Percentiles rank a stretch among this genome's conserved stretches.
These are phyloP conservation scores for Cordyceps javanica DNA, from an alignment of 2,329 filamentous ascomycete species.

Conservation along the genomic window DNA sequence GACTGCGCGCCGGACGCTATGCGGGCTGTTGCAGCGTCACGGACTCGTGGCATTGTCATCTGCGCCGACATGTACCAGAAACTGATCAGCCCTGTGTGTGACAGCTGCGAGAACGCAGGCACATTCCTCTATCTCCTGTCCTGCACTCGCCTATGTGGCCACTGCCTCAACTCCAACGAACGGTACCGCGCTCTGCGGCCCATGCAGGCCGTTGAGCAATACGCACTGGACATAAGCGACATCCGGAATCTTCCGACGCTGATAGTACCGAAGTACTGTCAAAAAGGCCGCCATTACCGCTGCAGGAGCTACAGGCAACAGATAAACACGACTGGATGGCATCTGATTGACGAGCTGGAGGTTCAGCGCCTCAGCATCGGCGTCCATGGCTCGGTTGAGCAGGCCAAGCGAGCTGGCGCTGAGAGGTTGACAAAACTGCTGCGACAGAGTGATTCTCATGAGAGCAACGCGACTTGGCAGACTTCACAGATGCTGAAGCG, in stretches of 20 bases:
- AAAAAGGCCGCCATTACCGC: rapidly evolving
- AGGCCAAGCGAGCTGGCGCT: not conserved
- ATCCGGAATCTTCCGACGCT: not conserved
- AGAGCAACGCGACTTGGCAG: no score
- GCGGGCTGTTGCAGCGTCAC: not conserved
- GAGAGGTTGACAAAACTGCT: not conserved
- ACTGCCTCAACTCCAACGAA: not conserved
- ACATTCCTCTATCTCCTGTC: not conserved
- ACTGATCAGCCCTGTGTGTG: not conserved
- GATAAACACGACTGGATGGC: not conserved
- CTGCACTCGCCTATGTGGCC: not conserved
- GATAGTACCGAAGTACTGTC: not conserved
- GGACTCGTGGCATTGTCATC: not conserved
- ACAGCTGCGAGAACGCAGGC: not conserved
- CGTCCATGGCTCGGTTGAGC: not conserved
- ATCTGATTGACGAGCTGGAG: not conserved
- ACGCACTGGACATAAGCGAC: not conserved
- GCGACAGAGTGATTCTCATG: no score
- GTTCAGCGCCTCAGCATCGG: not conserved
- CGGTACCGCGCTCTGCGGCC: not conserved
- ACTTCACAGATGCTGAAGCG: not conserved
- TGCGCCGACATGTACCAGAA: not conserved
- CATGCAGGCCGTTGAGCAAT: not conserved
- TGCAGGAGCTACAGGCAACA: no score
- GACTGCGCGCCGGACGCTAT: not conserved